phyloP scores from a whole-genome alignment of 805 yeast species.

The Teunomyces atbi region DNA sequence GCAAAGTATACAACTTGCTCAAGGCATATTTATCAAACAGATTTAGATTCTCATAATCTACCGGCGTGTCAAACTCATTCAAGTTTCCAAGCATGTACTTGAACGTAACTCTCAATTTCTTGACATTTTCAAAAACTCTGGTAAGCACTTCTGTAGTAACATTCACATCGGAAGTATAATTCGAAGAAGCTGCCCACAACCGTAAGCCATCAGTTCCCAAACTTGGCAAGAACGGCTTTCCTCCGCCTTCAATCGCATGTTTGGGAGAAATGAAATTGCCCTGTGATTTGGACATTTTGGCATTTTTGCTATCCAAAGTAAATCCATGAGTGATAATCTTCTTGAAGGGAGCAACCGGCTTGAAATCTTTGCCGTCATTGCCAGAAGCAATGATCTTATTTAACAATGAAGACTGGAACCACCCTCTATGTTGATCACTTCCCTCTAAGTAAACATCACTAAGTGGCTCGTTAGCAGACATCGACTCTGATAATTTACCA shows the following conservation, averaged over 20 bases:
- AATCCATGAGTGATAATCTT: constrained; percentile 91
- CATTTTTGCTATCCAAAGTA: constrained; percentile 78
- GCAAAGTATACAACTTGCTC: constrained; percentile 50
- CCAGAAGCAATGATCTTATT: constrained; percentile 61
- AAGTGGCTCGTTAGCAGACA: constrained; percentile 16
- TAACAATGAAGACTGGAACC: constrained; percentile 94
- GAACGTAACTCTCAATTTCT: constrained; percentile 80
- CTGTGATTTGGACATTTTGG: constrained; percentile 90
- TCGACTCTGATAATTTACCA: constrained; percentile 39
- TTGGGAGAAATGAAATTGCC: constrained; percentile 78
- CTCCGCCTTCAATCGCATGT: constrained; percentile 62
- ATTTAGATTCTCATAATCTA: constrained; percentile 36
- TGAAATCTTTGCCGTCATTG: constrained; percentile 37
- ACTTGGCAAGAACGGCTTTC: constrained; percentile 46
- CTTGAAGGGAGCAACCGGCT: constrained; percentile 57
- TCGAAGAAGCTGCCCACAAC: constrained; percentile 85
- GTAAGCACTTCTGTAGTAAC: constrained; percentile 69
- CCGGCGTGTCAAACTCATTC: constrained; percentile 35
- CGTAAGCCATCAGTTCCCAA: constrained; percentile 91
- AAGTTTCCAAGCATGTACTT: constrained; percentile 80
- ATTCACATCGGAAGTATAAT: constrained; percentile 77
- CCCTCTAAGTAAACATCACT: constrained; percentile 94
- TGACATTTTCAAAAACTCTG: constrained; percentile 76
- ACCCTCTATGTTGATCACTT: constrained; percentile 97
- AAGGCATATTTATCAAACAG: constrained; percentile 64